Evolutionary conservation across 2,329 filamentous ascomycete species (phyloP), one percentile per base, ranked within the genome.

Genomic region (Pseudogymnoascus sp.): DNA sequence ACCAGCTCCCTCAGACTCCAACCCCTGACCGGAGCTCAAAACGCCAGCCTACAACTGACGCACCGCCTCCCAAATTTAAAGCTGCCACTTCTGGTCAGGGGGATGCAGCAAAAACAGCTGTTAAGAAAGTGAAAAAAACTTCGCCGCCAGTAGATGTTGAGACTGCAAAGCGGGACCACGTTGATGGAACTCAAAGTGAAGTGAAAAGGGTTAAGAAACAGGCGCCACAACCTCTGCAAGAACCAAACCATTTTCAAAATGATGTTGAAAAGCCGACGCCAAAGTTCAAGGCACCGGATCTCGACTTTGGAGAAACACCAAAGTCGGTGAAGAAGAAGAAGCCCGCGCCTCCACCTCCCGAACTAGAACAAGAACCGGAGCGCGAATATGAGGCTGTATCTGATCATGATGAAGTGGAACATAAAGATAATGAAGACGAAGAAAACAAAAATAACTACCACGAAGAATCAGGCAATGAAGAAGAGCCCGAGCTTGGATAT

Each of bases 261-360:
- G 7, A 9, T 31, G 7, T 7, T 52, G 18, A 31, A 28, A 52
- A 31, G 23, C 7, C 14, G 12, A 45, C 59, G 59, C 58, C 37
- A 7, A 38, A 60, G 9, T 11, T 58, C 31, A 23, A 59, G 11
- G 11, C 41, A 9, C 18, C 37, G 11, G 31, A 60, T 49, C 12
- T 60, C 49, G 63, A 65, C 43, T 6, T 6, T 12, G 40, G 40
- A 23, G 11, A 43, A 43, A 14, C 43, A 12, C 66, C 62, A 33
- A 62, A 66, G 55, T 58, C 64, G 40, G 41, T 65, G 31, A 64
- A 64, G 41, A 63, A 64, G 31, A 62, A 62, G 37, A 43, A 45
- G 2, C 63, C 65, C 61, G 63, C 62, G 31, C 62, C 64, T 18
- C 64, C 63, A 35, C 59, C 64, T 21, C 63, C 66, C 37, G 63